Evolutionary conservation across 495 filamentous ascomycete species (phyloP).

Genomic region (Pyrenula aspistea): DNA sequence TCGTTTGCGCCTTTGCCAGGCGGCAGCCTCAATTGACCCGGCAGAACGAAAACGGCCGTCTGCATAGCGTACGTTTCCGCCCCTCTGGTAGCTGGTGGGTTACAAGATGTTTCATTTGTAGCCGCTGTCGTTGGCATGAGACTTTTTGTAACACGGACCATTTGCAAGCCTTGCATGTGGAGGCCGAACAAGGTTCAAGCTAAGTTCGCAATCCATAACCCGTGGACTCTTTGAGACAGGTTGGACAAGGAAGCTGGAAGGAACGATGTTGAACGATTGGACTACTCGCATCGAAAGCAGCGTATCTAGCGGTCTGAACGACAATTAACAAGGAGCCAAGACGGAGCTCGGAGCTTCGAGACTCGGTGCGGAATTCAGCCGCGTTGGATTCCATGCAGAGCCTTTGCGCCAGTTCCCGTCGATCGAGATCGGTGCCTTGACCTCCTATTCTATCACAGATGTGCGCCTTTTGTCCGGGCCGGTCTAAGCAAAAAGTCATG

Average conservation of each 20-base stretch:
- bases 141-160: background rate
- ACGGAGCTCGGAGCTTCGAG: background rate
- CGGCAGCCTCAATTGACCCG: background rate
- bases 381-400: background rate
- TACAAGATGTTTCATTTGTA: background rate
- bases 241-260: background rate
- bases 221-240: background rate
- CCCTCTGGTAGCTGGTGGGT: background rate
- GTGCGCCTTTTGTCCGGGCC: background rate
- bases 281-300: background rate
- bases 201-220: background rate
- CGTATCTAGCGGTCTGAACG: background rate
- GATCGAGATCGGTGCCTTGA: background rate
- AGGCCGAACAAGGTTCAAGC: background rate
- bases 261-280: background rate
- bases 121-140: background rate
- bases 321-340: background rate
- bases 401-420: background rate
- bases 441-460: too few relatives aligned
- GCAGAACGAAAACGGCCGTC: background rate
- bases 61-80: background rate
- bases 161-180: background rate
- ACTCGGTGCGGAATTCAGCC: background rate
- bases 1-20: background rate
- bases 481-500: background rate